Evolutionary conservation across 108 stramenopile genomes (phyloP), one percentile per base, ranked within the genome.

Genomic region (Thalassiosira profunda): DNA sequence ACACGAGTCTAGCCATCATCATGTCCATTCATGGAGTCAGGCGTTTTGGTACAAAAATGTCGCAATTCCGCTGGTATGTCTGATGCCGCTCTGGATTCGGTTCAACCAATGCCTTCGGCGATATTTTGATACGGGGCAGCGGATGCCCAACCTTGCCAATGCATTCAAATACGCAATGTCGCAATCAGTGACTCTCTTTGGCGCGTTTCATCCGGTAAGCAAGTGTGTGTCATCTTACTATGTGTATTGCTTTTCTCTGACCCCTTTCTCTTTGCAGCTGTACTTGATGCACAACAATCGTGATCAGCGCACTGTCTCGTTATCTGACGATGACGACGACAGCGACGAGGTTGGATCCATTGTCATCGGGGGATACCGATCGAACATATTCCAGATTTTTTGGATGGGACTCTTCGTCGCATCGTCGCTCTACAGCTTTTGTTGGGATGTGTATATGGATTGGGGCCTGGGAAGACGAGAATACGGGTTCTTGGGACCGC

Each of bases 401-500:
- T 97, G 94, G 93, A 81, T 88, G 67, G 61, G 67, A 14, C 73
- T 94, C 15, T 93, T 95, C 71, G 66, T 97, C 24, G 49, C 85
- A 11, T 87, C 88, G 7, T 90, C 91, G 2, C 62, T 94, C 8
- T 97, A 96, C 67, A 87, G 84, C 42, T 96, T 88, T 52, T 56
- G 59, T 17, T 97, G 95, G 95, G 97, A 97, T 63, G 94, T 97
- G n/a, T 87, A 73, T 60, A 94, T 96, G 91, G 97, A 97, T 84
- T 97, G 97, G 85, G 70, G 93, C 7, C 77, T 94, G 6, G 90
- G 91, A 26, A 47, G 80, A 41, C 79, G 24, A 26, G 56, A 84
- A 38, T 81, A 85, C 69, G 72, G 68, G n/a, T 93, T 86, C 66
- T 70, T 97, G 24, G 93, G 94, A 9, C 86, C 90, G 8, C 71